These are phyloP conservation scores for Hymenoscyphus infarciens DNA, from an alignment of 2,329 filamentous ascomycete genomes.

Conservation along the genomic window DNA sequence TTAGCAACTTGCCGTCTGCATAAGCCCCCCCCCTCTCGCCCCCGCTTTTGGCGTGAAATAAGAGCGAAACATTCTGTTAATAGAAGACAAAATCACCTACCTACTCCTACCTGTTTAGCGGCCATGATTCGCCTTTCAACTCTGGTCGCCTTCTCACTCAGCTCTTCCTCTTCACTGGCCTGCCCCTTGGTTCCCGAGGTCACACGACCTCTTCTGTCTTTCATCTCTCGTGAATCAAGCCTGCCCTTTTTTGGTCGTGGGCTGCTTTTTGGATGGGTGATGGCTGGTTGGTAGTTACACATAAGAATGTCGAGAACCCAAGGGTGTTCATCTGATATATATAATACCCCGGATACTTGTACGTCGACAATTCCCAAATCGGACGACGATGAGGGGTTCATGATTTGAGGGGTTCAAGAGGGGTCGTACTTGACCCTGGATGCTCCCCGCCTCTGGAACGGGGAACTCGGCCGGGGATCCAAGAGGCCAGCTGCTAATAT, in stretches of 20 bases:
- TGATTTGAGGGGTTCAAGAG: neutral
- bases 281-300: neutral
- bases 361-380: neutral
- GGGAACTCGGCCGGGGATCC: neutral
- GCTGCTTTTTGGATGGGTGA: neutral
- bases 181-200: neutral
- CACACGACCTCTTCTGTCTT: neutral
- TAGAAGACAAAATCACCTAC: neutral
- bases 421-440: neutral
- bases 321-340: conserved; percentile 2
- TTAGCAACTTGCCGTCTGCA: neutral
- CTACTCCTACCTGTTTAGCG: neutral
- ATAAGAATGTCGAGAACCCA: neutral
- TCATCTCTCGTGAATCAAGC: neutral
- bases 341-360: neutral
- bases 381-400: neutral
- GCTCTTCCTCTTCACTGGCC: neutral
- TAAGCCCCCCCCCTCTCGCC: too few species aligned
- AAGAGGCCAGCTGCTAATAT: neutral
- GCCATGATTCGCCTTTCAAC: neutral
- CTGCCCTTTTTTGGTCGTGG: neutral
- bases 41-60: neutral
- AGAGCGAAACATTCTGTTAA: neutral
- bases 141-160: neutral
- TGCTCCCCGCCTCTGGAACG: neutral